Percentiles rank a stretch among this genome's conserved stretches.
These are phyloP conservation scores for Colletotrichum spinosum DNA, from an alignment of 2,329 filamentous ascomycete genomes.

Conservation along the genomic window DNA sequence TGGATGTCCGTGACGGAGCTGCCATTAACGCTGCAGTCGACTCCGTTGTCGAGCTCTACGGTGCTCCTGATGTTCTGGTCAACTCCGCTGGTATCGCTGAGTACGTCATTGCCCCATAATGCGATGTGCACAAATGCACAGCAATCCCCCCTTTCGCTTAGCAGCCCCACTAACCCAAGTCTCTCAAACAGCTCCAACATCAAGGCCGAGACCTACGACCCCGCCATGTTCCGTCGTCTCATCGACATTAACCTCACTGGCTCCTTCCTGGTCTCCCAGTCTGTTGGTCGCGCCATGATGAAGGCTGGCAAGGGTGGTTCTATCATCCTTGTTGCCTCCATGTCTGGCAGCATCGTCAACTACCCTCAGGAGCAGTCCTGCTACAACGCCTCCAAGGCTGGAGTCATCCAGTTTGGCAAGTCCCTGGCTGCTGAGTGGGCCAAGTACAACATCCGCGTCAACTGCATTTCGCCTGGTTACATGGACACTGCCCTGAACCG, in stretches of 20 bases:
- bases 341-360: conserved; percentile 88
- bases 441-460: conserved; percentile 83
- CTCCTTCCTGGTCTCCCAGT: conserved; percentile 81
- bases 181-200: conserved; percentile 71
- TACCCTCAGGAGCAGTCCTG: conserved; percentile 85
- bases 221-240: conserved; percentile 80
- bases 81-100: conserved; percentile 86
- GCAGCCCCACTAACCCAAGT: conserved; percentile 25
- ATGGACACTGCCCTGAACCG: conserved; percentile 88
- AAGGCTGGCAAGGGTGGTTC: conserved; percentile 76
- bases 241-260: conserved; percentile 87
- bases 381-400: conserved; percentile 88
- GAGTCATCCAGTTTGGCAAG: conserved; percentile 81
- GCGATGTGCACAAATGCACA: conserved; percentile 30
- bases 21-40: conserved; percentile 78
- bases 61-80: conserved; percentile 79
- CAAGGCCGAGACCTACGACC: conserved; percentile 82
- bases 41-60: conserved; percentile 73
- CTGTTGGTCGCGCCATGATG: conserved; percentile 80
- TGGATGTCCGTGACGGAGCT: conserved; percentile 79
- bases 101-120: conserved; percentile 45
- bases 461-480: conserved; percentile 87
- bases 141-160: conserved; percentile 35
- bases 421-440: conserved; percentile 88
- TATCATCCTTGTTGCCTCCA: conserved; percentile 82